A percentile compares a stretch with the other conserved stretches of the same genome.
phyloP scores from a whole-genome alignment of 345 rosid genomes.

The Camelina neglecta region DNA sequence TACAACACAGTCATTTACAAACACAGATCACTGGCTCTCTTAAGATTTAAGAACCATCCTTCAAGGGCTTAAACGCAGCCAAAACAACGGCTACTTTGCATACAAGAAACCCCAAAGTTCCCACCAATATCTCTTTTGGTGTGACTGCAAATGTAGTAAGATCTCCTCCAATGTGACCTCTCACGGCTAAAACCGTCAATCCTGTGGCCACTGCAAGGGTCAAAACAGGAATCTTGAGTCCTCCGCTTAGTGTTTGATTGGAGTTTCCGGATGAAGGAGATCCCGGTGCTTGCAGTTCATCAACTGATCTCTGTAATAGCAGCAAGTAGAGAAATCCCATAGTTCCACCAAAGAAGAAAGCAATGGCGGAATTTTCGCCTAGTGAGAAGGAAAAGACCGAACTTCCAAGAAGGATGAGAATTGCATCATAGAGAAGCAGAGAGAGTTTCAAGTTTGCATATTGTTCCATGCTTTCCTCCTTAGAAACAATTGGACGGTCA shows the following conservation, averaged over 20 bases:
- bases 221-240: conserved; percentile 53
- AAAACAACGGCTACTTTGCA: conserved; percentile 85
- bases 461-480: conserved; percentile 84
- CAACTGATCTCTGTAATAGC: conserved; percentile 76
- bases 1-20: conserved; percentile 33
- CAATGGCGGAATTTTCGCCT: conserved; percentile 59
- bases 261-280: conserved; percentile 43
- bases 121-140: conserved; percentile 70
- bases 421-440: conserved; percentile 51
- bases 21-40: conserved; percentile 8
- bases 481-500: conserved; percentile 42
- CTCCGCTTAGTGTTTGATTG: conserved; percentile 32
- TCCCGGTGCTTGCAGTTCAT: conserved; percentile 59
- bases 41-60: conserved; percentile 32
- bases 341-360: conserved; percentile 76
- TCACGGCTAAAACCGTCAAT: conserved; percentile 48
- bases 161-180: conserved; percentile 50
- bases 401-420: conserved; percentile 59
- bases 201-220: conserved; percentile 58
- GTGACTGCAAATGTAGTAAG: conserved; percentile 48
- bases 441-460: conserved; percentile 82
- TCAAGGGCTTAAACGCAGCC: conserved; percentile 77
- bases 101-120: conserved; percentile 79
- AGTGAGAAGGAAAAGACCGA: conserved; percentile 47
- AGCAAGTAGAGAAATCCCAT: conserved; percentile 69